These are phyloP conservation scores for Penicillium sp. DNA, from an alignment of 2,329 filamentous ascomycete genomes.

Conservation along the genomic window DNA sequence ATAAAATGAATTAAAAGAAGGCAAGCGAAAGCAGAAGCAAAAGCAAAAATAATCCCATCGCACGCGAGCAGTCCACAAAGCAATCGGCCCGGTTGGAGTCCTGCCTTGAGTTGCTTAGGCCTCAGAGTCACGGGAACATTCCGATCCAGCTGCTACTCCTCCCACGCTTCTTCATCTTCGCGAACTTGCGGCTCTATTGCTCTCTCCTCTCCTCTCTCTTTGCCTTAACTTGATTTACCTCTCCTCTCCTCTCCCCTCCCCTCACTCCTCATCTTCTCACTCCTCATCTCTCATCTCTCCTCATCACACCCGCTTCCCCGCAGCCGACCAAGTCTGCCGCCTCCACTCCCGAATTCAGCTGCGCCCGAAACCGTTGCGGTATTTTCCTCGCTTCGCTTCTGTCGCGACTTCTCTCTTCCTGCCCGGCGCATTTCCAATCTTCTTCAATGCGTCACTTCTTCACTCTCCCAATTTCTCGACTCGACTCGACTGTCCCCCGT, in stretches of 20 bases:
- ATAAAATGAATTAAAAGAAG: no score
- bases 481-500: conserved; percentile 28
- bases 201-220: conserved; percentile 10
- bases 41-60: neutral
- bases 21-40: neutral
- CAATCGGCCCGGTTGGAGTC: conserved; percentile 27
- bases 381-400: conserved; percentile 23
- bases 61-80: conserved; percentile 13
- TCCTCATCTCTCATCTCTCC: neutral
- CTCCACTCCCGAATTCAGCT: conserved; percentile 30
- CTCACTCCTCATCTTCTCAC: neutral
- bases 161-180: conserved; percentile 5
- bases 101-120: conserved; percentile 20
- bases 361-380: conserved; percentile 26
- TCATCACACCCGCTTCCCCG: conserved; percentile 27
- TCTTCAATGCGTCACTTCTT: conserved; percentile 30
- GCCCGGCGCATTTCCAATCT: conserved; percentile 3
- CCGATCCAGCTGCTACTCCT: conserved; percentile 19
- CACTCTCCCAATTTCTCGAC: conserved; percentile 10
- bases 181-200: neutral
- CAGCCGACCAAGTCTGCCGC: conserved; percentile 20
- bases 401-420: conserved; percentile 13
- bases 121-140: conserved; percentile 32
- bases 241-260: neutral
- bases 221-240: neutral